Evolutionary conservation across 495 filamentous ascomycete genomes (phyloP).

Genomic region (Penicillium pancosmium): DNA sequence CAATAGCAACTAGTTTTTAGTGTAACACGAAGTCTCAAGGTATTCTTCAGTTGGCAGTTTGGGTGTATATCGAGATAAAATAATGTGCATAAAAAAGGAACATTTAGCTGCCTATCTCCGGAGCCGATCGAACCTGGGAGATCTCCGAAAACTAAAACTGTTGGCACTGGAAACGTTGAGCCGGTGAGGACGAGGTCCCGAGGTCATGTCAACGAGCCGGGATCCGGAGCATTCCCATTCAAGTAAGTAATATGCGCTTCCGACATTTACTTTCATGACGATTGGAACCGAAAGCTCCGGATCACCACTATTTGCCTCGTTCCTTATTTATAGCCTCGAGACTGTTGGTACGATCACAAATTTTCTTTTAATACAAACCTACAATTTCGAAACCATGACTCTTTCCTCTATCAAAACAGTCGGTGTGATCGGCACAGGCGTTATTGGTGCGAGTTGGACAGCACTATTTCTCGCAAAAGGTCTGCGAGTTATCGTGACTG

Average conservation of each 20-base stretch:
- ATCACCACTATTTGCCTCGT: background rate
- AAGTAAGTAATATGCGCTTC: background rate
- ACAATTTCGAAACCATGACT: background rate
- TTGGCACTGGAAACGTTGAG: background rate
- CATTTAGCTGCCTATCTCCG: background rate
- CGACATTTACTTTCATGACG: background rate
- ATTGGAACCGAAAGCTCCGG: background rate
- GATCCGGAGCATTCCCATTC: background rate
- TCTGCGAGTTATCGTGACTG: constrained; percentile 22
- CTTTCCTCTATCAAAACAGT: constrained; percentile 10
- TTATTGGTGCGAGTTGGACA: constrained; percentile 29
- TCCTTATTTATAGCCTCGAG: background rate
- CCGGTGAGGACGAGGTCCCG: background rate
- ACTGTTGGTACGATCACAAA: too few relatives aligned
- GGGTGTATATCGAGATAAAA: background rate
- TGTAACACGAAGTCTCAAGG: too few relatives aligned
- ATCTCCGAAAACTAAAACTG: background rate
- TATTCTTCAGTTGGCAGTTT: too few relatives aligned
- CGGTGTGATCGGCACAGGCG: constrained; percentile 25
- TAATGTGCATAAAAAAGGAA: background rate
- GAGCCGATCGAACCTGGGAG: background rate
- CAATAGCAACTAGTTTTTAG: too few relatives aligned
- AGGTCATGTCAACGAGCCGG: background rate
- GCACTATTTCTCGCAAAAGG: constrained; percentile 24
- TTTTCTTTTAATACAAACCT: background rate